These are phyloP conservation scores for Kwoniella shivajii DNA, from an alignment of 1,284 basidiomycete species.

Conservation along the genomic window DNA sequence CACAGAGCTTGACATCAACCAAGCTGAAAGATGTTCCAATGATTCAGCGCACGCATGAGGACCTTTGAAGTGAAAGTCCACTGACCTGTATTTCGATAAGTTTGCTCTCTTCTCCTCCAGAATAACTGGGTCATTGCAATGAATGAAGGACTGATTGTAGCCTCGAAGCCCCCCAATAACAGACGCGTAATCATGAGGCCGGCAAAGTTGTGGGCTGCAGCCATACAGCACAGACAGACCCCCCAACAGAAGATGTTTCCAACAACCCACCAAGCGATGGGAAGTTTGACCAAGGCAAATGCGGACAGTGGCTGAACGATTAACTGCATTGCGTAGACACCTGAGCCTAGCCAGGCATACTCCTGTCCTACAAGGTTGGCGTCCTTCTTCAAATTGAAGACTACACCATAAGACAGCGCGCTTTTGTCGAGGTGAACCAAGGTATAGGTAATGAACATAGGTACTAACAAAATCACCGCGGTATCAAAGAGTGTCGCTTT, in stretches of 20 bases:
- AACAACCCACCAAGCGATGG: conserved; percentile 57
- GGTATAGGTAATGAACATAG: conserved; percentile 32
- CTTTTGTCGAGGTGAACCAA: conserved; percentile 34
- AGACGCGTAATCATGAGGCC: conserved; percentile 42
- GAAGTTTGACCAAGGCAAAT: conserved; percentile 56
- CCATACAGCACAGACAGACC: conserved; percentile 42
- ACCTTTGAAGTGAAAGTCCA: neutral
- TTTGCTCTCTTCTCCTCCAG: conserved; percentile 48
- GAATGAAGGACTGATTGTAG: conserved; percentile 29
- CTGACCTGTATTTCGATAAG: conserved; percentile 48
- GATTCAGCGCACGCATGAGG: neutral
- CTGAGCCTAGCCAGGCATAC: conserved; percentile 58
- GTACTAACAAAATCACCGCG: conserved; percentile 5
- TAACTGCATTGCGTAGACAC: conserved; percentile 58
- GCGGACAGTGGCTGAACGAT: conserved; percentile 58
- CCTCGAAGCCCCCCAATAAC: conserved; percentile 36
- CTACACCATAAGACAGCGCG: conserved; percentile 30
- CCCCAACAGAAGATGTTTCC: conserved; percentile 56
- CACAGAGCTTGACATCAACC: conserved; percentile 36
- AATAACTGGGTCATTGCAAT: conserved; percentile 30
- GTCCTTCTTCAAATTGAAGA: conserved; percentile 46
- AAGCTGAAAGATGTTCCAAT: conserved; percentile 28
- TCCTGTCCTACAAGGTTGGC: conserved; percentile 56
- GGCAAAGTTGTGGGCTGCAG: conserved; percentile 54
- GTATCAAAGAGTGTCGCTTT: neutral